Base-by-base conservation (phyloP, 2,329 filamentous ascomycete genomes). In the Proliferodiscus dingleyae region DNA sequence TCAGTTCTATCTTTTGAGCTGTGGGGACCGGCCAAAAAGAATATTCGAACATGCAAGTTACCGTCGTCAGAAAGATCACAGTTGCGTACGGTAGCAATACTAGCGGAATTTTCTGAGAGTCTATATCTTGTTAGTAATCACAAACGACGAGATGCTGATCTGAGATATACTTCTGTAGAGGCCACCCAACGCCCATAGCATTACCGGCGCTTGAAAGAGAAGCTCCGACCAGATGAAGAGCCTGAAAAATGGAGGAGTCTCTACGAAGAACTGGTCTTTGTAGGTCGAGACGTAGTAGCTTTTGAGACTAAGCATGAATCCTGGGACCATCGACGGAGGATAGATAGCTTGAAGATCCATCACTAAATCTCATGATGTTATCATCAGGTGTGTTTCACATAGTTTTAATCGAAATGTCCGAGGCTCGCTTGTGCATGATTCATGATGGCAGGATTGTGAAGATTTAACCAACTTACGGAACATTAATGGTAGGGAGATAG, bases 331-430 rank as follows among this genome's bases (percentile, higher is more conserved):
- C 29, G 64, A 62, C 3, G 65, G 38, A 2, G 81, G 81, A 51
- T 81, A 82, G 45, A 81, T 67, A n/a, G 73, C 67, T 26, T 73
- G 73, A 11, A 82, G 68, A 57, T 85, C 81, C 58, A 85, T 72
- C 33, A 73, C 80, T 83, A 52, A n/a, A n/a, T n/a, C n/a, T n/a
- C n/a, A n/a, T n/a, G n/a, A n/a, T n/a, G n/a, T n/a, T n/a, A n/a
- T n/a, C n/a, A n/a, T n/a, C n/a, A n/a, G n/a, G n/a, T n/a, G n/a
- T n/a, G n/a, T n/a, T n/a, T n/a, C n/a, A n/a, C n/a, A n/a, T n/a
- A n/a, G n/a, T n/a, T n/a, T n/a, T n/a, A n/a, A n/a, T n/a, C n/a
- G n/a, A n/a, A n/a, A n/a, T n/a, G n/a, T n/a, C n/a, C n/a, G n/a
- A n/a, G n/a, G n/a, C n/a, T n/a, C n/a, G n/a, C n/a, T n/a, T n/a